A percentile compares a stretch with the other conserved stretches of the same genome.
Evolutionary conservation across 106 monocot genomes (phyloP).

Genomic region (Phalaenopsis aphrodite): DNA sequence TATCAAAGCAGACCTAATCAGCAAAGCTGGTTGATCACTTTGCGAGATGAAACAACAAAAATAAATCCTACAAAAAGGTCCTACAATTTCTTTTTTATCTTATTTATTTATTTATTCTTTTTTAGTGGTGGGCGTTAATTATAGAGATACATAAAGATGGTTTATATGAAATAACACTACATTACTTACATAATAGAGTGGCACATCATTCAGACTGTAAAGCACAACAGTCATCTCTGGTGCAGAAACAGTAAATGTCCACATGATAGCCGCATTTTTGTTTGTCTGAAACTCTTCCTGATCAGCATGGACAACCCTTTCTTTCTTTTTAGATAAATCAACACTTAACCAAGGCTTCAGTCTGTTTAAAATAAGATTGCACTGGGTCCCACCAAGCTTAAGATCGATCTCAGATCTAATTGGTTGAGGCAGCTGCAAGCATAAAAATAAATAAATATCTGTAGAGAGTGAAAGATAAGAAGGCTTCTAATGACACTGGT

Average conservation of each 20-base stretch:
- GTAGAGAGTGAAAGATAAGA: too few species aligned
- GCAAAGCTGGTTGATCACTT: neutral
- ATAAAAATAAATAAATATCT: constrained; percentile 3
- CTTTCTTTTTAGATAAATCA: constrained; percentile 53
- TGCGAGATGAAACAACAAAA: neutral
- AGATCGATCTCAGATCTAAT: constrained; percentile 79
- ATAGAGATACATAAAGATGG: neutral
- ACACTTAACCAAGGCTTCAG: constrained; percentile 57
- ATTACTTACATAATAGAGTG: constrained; percentile 73
- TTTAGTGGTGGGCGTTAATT: neutral
- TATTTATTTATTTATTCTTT: too few species aligned
- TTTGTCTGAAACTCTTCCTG: constrained; percentile 22
- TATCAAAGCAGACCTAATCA: neutral
- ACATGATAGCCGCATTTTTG: constrained; percentile 41
- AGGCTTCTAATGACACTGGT: neutral
- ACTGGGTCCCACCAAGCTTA: constrained; percentile 85
- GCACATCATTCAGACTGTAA: constrained; percentile 49
- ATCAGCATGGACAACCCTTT: constrained; percentile 33
- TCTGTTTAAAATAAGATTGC: constrained; percentile 63
- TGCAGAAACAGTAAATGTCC: constrained; percentile 79
- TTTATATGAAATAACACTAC: neutral
- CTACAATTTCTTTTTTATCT: neutral
- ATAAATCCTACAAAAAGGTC: neutral
- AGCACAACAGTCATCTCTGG: constrained; percentile 83
- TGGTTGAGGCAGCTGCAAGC: constrained; percentile 47